Evolutionary conservation across 192 early-diverging fungal genomes (phyloP).

Genomic region (Bifiguratus adelaidae): DNA sequence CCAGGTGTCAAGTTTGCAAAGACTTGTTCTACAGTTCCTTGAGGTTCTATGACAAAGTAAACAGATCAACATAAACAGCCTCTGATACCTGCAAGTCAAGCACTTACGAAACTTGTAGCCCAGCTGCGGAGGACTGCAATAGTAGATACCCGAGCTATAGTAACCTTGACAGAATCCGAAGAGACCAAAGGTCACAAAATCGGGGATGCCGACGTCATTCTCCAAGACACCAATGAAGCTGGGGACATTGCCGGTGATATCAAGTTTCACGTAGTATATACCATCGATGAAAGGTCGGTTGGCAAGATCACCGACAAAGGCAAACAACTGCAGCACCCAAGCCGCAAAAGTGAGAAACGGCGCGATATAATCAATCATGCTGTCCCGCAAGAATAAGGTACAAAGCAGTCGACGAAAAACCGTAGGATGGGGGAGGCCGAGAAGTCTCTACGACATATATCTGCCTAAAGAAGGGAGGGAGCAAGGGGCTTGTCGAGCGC

Average conservation of each 20-base stretch:
- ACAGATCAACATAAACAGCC: neutral
- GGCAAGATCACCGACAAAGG: constrained; percentile 6
- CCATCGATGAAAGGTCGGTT: neutral
- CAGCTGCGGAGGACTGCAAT: constrained; percentile 3
- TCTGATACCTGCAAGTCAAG: neutral
- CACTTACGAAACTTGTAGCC: constrained; percentile 5
- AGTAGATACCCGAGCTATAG: neutral
- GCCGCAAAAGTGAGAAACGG: constrained; percentile 7
- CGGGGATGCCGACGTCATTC: constrained; percentile 1
- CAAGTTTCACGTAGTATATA: constrained; percentile 6
- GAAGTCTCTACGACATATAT: too few relatives aligned
- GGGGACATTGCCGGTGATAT: neutral
- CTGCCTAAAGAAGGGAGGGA: too few relatives aligned
- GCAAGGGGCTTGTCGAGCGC: too few relatives aligned
- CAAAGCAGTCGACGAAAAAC: too few relatives aligned
- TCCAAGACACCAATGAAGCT: neutral
- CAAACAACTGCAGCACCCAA: constrained; percentile 4
- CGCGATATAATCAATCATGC: constrained; percentile 6
- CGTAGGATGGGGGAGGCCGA: too few relatives aligned
- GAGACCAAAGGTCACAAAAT: constrained; percentile 5
- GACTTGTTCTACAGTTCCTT: neutral
- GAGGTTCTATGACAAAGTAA: neutral
- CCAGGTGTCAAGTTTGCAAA: neutral
- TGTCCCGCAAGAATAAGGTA: too few relatives aligned
- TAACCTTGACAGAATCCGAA: constrained; percentile 3